Percentiles rank a stretch among this genome's conserved stretches.
These are phyloP conservation scores for Collybia nuda DNA, from an alignment of 768 basidiomycete genomes.

Conservation along the genomic window DNA sequence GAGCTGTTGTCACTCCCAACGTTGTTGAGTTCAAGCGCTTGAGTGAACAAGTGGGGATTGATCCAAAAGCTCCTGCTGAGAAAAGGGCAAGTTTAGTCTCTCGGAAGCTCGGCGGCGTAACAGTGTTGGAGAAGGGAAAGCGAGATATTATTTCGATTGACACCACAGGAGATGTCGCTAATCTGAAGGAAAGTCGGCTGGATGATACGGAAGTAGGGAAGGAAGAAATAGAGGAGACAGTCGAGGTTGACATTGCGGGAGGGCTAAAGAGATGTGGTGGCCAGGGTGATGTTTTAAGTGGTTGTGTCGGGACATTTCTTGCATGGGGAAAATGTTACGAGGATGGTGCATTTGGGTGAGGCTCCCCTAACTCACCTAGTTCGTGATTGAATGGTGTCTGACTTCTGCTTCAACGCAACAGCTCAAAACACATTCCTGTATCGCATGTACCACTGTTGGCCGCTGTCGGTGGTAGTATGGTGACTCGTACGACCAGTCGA, in stretches of 20 bases:
- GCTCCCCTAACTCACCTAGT: slow-evolving; percentile 1
- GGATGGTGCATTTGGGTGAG: slow-evolving; percentile 77
- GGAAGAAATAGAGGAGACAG: slow-evolving; percentile 55
- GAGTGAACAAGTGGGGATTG: slow-evolving; percentile 70
- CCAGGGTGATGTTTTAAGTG: slow-evolving; percentile 93
- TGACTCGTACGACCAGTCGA: slow-evolving; percentile 83
- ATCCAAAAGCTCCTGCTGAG: slow-evolving; percentile 45
- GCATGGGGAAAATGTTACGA: slow-evolving; percentile 97
- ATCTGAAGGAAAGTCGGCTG: slow-evolving; percentile 41
- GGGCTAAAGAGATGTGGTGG: slow-evolving; percentile 94
- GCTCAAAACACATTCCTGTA: slow-evolving; percentile 34
- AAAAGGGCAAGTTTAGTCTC: slow-evolving; percentile 75
- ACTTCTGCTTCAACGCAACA: background rate
- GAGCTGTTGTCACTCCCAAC: slow-evolving; percentile 92
- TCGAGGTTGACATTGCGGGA: slow-evolving; percentile 70
- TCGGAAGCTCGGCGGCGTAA: slow-evolving; percentile 76
- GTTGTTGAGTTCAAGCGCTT: slow-evolving; percentile 89
- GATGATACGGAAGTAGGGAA: slow-evolving; percentile 44
- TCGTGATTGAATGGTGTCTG: background rate
- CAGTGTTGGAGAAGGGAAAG: slow-evolving; percentile 86
- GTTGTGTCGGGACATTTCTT: slow-evolving; percentile 83
- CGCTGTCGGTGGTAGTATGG: slow-evolving; percentile 82
- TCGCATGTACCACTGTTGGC: slow-evolving; percentile 81
- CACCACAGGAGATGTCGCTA: slow-evolving; percentile 55
- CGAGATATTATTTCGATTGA: slow-evolving; percentile 82